Evolutionary conservation across 371 early-diverging fungal genomes (phyloP), one percentile per base, ranked within the genome.

Genomic region (Mortierella sp.): DNA sequence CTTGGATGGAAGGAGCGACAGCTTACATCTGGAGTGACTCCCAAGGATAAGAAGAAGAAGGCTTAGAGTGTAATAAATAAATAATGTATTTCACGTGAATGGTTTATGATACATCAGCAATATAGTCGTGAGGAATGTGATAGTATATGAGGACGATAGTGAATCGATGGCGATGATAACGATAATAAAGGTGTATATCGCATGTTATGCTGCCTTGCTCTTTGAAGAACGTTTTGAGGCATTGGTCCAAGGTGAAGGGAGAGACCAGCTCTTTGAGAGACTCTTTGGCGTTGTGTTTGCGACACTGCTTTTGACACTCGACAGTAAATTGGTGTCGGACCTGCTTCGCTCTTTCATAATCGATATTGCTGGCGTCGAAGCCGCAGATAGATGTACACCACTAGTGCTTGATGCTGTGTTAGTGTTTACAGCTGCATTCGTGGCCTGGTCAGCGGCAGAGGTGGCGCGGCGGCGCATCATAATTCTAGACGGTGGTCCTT

Each of bases 1-100:
- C 75, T 87, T 15, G 86, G 85, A 29, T 77, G 75, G 55, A 76
- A 70, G 61, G 88, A 86, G 60, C 75, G 80, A 23, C 53, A 71
- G 53, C 49, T 70, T 32, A 60, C 63, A 22, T 62, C 42, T 6
- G 61, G 32, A 12, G 55, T 42, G 29, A 31, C 56, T 26, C 42
- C 37, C 32, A 64, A 51, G n/a, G 68, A 61, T 28, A 72, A 64
- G 68, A 76, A 76, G 58, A 59, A 55, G 42, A 64, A 67, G 40
- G 23, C 31, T 19, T 64, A 53, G 28, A 28, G 15, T 19, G 3
- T 28, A 28, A 28, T 53, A 23, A 28, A 28, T 23, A 2, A 53
- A 2, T 29, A n/a, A n/a, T 23, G 19, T 0, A 23, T 2, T 53
- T 23, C 28, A 53, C 10, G 10, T 28, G 10, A 53, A 12, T 3